Conservation (phyloP, 371 early-diverging fungal genomes). For the Mortierella sp. region DNA sequence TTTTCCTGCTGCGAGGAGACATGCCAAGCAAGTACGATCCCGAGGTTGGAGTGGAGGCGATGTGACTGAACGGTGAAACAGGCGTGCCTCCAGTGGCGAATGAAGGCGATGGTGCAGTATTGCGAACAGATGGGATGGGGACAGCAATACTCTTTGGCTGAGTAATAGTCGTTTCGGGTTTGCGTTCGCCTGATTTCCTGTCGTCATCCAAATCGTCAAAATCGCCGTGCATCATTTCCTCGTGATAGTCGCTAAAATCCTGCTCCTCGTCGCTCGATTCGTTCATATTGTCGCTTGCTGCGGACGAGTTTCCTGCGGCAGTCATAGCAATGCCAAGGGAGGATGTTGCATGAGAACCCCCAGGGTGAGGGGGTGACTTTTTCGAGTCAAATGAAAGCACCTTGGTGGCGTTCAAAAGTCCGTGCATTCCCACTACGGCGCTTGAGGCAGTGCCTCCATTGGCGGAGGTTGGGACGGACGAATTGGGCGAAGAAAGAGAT, state of each 20-base stretch:
- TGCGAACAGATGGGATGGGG: constrained; percentile 48
- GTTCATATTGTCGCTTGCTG: constrained; percentile 9
- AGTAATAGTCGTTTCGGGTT: constrained; percentile 13
- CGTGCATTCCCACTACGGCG: constrained; percentile 49
- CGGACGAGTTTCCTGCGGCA: not conserved
- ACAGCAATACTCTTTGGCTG: constrained; percentile 44
- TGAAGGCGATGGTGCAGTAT: constrained; percentile 29
- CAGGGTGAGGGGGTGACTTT: constrained; percentile 36
- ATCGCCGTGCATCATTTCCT: constrained; percentile 71
- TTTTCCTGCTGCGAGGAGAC: constrained; percentile 55
- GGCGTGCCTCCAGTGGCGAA: constrained; percentile 48
- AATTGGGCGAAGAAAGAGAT: constrained; percentile 36
- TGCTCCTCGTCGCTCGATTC: constrained; percentile 65
- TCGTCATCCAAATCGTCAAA: constrained; percentile 60
- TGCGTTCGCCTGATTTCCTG: constrained; percentile 26
- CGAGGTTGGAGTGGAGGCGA: constrained; percentile 46
- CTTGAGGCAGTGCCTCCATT: constrained; percentile 12
- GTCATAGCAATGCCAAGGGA: constrained; percentile 5
- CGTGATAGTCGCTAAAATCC: constrained; percentile 69
- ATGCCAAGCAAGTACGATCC: constrained; percentile 45
- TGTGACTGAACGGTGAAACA: constrained; percentile 42
- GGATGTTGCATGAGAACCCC: constrained; percentile 17
- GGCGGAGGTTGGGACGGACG: constrained; percentile 27
- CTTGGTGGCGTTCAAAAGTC: constrained; percentile 50
- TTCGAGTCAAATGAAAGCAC: constrained; percentile 54